These are phyloP conservation scores for Tympanopsis confertula DNA, from an alignment of 2,329 filamentous ascomycete species.

Conservation along the genomic window DNA sequence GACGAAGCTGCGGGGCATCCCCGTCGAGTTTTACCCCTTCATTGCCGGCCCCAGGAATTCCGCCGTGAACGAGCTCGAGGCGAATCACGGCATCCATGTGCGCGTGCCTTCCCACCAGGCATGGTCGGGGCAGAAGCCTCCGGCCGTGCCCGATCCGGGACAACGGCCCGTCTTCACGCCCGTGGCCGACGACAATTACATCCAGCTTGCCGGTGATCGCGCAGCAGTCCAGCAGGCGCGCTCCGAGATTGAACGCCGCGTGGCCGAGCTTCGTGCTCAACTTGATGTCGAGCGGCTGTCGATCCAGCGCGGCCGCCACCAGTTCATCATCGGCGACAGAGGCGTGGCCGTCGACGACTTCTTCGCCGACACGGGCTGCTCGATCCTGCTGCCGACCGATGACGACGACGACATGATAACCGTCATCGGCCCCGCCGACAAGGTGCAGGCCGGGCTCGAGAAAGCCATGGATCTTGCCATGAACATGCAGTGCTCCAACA, in stretches of 20 bases:
- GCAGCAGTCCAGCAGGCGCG: constrained; percentile 68
- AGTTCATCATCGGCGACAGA: constrained; percentile 83
- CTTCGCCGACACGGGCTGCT: constrained; percentile 79
- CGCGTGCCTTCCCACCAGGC: constrained; percentile 73
- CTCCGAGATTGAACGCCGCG: constrained; percentile 69
- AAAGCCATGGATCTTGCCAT: constrained; percentile 81
- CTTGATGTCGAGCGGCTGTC: constrained; percentile 68
- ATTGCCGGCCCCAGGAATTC: constrained; percentile 70
- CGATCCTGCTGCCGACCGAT: constrained; percentile 67
- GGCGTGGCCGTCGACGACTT: constrained; percentile 76
- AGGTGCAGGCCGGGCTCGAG: constrained; percentile 65
- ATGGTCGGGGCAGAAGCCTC: constrained; percentile 57
- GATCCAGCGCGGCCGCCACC: constrained; percentile 78
- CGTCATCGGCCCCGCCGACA: constrained; percentile 67
- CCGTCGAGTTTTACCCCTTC: constrained; percentile 90
- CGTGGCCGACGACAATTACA: constrained; percentile 61
- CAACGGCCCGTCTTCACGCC: constrained; percentile 61
- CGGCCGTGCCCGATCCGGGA: constrained; percentile 46
- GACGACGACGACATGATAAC: constrained; percentile 75
- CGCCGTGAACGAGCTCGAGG: constrained; percentile 55
- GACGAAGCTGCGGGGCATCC: constrained; percentile 71
- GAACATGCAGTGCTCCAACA: constrained; percentile 71
- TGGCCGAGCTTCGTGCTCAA: constrained; percentile 63
- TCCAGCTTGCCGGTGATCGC: constrained; percentile 78
- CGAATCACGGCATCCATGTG: constrained; percentile 65